phyloP scores from a whole-genome alignment of 2,329 filamentous ascomycete genomes.

The Aspergillus sp. region DNA sequence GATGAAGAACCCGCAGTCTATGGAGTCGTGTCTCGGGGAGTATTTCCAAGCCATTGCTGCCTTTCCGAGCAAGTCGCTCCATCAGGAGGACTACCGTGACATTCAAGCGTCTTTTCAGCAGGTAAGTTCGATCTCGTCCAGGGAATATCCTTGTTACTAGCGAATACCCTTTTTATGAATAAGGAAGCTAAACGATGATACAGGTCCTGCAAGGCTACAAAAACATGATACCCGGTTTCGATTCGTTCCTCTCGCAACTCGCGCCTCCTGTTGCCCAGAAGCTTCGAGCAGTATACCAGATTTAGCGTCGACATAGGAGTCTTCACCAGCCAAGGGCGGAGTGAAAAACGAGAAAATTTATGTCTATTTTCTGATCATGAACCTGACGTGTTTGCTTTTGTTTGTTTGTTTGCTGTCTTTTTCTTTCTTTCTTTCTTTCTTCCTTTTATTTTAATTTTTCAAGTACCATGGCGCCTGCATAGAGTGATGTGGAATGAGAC shows the following conservation, averaged over 20 bases:
- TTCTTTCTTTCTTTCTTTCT: constrained; percentile 1
- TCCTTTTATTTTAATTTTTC: not conserved
- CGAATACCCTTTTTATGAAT: not conserved
- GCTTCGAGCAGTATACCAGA: constrained; percentile 35
- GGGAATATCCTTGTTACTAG: not conserved
- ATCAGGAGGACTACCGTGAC: constrained; percentile 52
- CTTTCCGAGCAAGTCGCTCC: constrained; percentile 53
- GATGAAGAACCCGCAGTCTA: constrained; percentile 76
- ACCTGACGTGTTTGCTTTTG: too few species aligned
- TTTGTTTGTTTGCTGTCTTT: constrained; percentile 2
- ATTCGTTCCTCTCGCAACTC: constrained; percentile 38
- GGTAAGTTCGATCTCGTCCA: constrained; percentile 42
- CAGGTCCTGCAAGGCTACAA: constrained; percentile 41
- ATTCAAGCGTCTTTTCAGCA: constrained; percentile 67
- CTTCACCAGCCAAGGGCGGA: not conserved
- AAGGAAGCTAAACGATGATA: not conserved
- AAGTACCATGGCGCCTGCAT: too few species aligned
- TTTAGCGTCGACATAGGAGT: constrained; percentile 22
- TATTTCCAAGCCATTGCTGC: constrained; percentile 79
- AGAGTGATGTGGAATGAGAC: too few species aligned
- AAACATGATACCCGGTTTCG: constrained; percentile 41
- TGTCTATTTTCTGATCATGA: too few species aligned
- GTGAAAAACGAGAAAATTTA: too few species aligned
- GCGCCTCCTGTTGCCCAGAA: constrained; percentile 32
- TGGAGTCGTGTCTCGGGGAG: constrained; percentile 74